Evolutionary conservation across 345 rosid species (phyloP).

Genomic region (Aegle marmelos): DNA sequence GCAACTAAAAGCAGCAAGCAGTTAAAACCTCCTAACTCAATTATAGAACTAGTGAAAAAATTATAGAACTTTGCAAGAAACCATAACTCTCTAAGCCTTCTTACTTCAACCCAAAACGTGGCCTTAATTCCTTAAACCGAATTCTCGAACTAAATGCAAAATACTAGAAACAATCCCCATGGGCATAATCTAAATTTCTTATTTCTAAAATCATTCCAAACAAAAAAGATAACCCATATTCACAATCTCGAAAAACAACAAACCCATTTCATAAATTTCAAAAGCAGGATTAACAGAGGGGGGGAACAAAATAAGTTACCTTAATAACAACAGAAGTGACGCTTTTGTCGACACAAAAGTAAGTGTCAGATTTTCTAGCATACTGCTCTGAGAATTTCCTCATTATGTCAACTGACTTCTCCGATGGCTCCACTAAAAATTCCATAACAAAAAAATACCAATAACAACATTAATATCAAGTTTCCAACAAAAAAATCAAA

Average conservation of each 20-base stretch:
- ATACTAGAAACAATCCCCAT: not conserved
- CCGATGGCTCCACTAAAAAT: slow-evolving; percentile 71
- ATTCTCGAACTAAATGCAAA: not conserved
- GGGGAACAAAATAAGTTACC: slow-evolving; percentile 38
- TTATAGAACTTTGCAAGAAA: not conserved
- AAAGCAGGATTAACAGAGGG: not conserved
- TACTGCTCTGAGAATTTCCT: slow-evolving; percentile 99
- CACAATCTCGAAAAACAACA: not conserved
- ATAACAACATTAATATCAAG: not conserved
- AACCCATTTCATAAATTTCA: not conserved
- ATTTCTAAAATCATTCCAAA: not conserved
- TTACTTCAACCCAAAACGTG: not conserved
- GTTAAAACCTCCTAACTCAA: not conserved
- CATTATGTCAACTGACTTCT: slow-evolving; percentile 88
- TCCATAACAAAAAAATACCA: not conserved
- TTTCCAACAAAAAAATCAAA: not conserved
- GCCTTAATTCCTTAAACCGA: not conserved
- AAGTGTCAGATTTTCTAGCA: slow-evolving; percentile 90
- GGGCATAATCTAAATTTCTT: not conserved
- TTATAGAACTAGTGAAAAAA: not conserved
- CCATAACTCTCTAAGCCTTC: not conserved
- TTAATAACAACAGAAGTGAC: slow-evolving; percentile 95
- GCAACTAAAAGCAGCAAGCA: not conserved
- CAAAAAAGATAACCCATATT: not conserved
- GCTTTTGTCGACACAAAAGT: slow-evolving; percentile 86